Percentiles rank a stretch among this genome's conserved stretches.
Evolutionary conservation across 306 rosid species (phyloP).

Genomic region (Acacia melanoxylon): DNA sequence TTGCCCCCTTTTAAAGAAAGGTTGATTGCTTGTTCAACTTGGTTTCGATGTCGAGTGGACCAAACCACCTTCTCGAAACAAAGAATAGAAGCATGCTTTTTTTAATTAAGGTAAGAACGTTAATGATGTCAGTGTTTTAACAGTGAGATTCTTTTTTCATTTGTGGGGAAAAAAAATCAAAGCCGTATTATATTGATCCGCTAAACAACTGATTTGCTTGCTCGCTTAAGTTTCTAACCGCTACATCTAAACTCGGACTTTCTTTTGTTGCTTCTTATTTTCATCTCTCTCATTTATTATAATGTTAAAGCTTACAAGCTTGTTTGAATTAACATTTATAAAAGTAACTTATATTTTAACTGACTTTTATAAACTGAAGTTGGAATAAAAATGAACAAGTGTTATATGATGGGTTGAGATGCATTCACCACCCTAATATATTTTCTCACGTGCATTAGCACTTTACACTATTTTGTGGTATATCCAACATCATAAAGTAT

Average conservation of each 20-base stretch:
- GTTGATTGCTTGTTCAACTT: slow-evolving; percentile 56
- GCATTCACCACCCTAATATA: too few species aligned
- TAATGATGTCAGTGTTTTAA: slow-evolving; percentile 49
- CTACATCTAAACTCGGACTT: slow-evolving; percentile 77
- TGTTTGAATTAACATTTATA: too few species aligned
- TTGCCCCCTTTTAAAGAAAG: not conserved
- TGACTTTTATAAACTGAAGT: too few species aligned
- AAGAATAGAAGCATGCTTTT: slow-evolving; percentile 23
- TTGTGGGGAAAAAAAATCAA: slow-evolving; percentile 28
- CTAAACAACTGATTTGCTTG: slow-evolving; percentile 80
- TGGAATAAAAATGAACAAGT: too few species aligned
- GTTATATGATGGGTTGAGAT: too few species aligned
- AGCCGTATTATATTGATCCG: slow-evolving; percentile 43
- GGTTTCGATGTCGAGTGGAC: slow-evolving; percentile 64
- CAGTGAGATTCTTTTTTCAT: slow-evolving; percentile 16
- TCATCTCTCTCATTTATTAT: not conserved
- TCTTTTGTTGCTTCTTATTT: slow-evolving; percentile 2
- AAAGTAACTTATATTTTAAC: too few species aligned
- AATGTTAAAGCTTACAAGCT: too few species aligned
- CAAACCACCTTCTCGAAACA: slow-evolving; percentile 41
- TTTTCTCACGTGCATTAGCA: too few species aligned
- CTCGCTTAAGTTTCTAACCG: slow-evolving; percentile 70
- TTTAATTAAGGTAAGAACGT: slow-evolving; percentile 33
- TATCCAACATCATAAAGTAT: too few species aligned
- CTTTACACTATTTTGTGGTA: too few species aligned